Evolutionary conservation across 345 rosid species (phyloP).

Genomic region (Bruguiera parviflora): DNA sequence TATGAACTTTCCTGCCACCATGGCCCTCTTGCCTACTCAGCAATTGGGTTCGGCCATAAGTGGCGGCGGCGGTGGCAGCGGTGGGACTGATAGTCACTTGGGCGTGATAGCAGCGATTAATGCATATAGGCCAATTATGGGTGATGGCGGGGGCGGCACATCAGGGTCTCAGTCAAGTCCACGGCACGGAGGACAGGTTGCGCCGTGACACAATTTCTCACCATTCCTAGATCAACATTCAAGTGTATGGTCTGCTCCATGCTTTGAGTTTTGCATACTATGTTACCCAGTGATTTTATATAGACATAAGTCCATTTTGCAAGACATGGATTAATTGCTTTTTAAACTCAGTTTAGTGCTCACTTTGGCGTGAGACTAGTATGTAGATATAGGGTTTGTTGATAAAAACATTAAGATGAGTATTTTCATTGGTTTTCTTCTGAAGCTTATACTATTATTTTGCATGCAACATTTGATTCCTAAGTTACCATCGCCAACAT

Average conservation of each 20-base stretch:
- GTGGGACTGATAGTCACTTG: slow-evolving; percentile 46
- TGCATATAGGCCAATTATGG: slow-evolving; percentile 48
- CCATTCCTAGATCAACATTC: slow-evolving; percentile 29
- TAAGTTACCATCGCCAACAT: neutral
- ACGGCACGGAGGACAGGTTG: slow-evolving; percentile 44
- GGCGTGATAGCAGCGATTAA: slow-evolving; percentile 67
- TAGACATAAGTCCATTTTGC: slow-evolving; percentile 20
- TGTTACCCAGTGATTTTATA: neutral
- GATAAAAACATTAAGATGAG: neutral
- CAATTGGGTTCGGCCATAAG: slow-evolving; percentile 38
- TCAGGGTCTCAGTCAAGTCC: slow-evolving; percentile 26
- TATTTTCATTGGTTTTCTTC: neutral
- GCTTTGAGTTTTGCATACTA: slow-evolving; percentile 6
- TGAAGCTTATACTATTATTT: neutral
- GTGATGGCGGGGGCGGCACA: slow-evolving; percentile 3
- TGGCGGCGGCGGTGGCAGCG: slow-evolving; percentile 14
- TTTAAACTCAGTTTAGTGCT: slow-evolving; percentile 11
- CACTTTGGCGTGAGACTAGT: slow-evolving; percentile 21
- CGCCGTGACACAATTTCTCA: slow-evolving; percentile 31
- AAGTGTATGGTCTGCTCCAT: slow-evolving; percentile 24
- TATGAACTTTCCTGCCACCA: slow-evolving; percentile 68
- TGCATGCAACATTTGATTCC: neutral
- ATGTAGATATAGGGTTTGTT: slow-evolving; percentile 33
- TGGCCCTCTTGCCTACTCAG: slow-evolving; percentile 66
- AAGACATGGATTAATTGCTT: slow-evolving; percentile 18